Conservation (phyloP, 83 land plant genomes). For the Picea abies region DNA sequence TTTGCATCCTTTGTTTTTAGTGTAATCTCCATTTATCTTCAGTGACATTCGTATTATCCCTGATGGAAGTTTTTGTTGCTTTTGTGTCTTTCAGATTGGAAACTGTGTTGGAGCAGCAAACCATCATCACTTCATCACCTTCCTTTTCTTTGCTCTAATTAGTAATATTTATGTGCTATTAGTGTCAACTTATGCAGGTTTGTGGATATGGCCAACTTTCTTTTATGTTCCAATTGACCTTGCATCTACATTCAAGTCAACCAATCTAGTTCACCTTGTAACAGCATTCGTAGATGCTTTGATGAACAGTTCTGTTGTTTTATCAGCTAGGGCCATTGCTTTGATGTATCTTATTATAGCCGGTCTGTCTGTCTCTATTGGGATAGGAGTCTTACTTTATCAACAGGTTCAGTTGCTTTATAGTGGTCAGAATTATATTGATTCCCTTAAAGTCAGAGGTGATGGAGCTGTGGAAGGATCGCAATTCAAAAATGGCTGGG, state of each 20-base stretch:
- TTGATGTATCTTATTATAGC: slow-evolving; percentile 69
- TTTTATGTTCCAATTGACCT: slow-evolving; percentile 6
- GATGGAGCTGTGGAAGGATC: slow-evolving; percentile 19
- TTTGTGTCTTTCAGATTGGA: slow-evolving; percentile 72
- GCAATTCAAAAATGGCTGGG: slow-evolving; percentile 30
- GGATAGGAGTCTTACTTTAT: slow-evolving; percentile 60
- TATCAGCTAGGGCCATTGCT: slow-evolving; percentile 59
- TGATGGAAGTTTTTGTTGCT: slow-evolving; percentile 10
- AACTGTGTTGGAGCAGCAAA: slow-evolving; percentile 92
- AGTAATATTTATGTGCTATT: slow-evolving; percentile 63
- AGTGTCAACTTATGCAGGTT: slow-evolving; percentile 55
- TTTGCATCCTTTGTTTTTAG: background rate
- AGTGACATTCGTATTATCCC: background rate
- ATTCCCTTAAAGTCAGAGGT: slow-evolving; percentile 37
- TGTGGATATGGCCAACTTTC: slow-evolving; percentile 58
- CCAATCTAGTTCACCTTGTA: slow-evolving; percentile 6
- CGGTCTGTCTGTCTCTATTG: slow-evolving; percentile 58
- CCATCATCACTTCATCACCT: slow-evolving; percentile 63
- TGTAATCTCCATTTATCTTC: background rate
- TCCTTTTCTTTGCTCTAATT: slow-evolving; percentile 67
- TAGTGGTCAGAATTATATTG: slow-evolving; percentile 59
- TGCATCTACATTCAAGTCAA: background rate
- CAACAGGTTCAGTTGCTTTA: slow-evolving; percentile 75
- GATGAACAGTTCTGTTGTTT: slow-evolving; percentile 34
- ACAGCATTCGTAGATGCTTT: slow-evolving; percentile 34